phyloP scores from a whole-genome alignment of 1,284 basidiomycete genomes.

The Gomphus sp. region DNA sequence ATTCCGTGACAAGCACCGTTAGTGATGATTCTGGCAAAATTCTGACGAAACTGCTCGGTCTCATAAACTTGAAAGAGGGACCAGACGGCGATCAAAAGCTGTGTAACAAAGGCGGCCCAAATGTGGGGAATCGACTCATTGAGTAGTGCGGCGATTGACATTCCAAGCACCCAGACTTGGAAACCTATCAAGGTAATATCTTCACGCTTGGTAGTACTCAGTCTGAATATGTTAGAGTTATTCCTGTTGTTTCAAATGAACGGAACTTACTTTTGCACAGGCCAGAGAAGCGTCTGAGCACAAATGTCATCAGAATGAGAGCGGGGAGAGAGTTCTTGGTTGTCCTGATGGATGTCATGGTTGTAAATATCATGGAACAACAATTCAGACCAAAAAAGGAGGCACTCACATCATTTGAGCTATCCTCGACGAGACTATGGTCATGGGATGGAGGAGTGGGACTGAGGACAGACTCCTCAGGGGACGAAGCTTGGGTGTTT shows the following conservation, averaged over 20 bases:
- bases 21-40: conserved; percentile 49
- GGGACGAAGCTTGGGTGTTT: background rate
- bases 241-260: background rate
- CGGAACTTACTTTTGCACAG: conserved; percentile 44
- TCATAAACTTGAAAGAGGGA: conserved; percentile 52
- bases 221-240: conserved; percentile 27
- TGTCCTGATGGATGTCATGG: background rate
- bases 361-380: background rate
- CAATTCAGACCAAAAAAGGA: background rate
- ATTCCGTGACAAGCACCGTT: conserved; percentile 50
- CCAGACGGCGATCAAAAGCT: conserved; percentile 64
- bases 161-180: conserved; percentile 72
- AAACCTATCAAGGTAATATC: conserved; percentile 70
- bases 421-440: background rate
- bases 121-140: conserved; percentile 79
- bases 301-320: conserved; percentile 37
- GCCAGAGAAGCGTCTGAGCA: conserved; percentile 55
- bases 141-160: conserved; percentile 67
- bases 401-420: background rate
- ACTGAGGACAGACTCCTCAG: background rate
- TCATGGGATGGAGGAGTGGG: background rate
- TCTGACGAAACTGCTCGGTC: conserved; percentile 45
- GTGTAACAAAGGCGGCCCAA: conserved; percentile 62
- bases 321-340: background rate
- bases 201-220: conserved; percentile 65